Evolutionary conservation across 768 basidiomycete species (phyloP).

Genomic region (Wakefieldia striispora): DNA sequence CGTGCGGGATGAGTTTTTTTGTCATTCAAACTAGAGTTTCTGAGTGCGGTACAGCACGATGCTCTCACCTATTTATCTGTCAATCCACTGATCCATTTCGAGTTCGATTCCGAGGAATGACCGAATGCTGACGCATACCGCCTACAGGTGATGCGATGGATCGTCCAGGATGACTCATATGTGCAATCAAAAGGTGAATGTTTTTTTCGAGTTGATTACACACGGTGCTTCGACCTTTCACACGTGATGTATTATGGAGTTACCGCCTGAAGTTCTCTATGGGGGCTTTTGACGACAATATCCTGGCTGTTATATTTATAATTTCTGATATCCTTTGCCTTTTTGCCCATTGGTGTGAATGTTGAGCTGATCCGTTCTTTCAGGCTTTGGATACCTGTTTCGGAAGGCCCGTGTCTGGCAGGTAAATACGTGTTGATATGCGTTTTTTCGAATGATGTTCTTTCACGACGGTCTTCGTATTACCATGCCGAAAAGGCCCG

Average conservation of each 20-base stretch:
- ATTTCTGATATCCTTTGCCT: slow-evolving; percentile 45
- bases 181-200: slow-evolving; percentile 5
- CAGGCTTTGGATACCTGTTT: neutral
- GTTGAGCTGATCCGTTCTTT: neutral
- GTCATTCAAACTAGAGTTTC: slow-evolving; percentile 91
- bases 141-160: neutral
- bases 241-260: slow-evolving; percentile 54
- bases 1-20: slow-evolving; percentile 51
- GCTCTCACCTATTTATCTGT: slow-evolving; percentile 59
- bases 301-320: slow-evolving; percentile 74
- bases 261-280: slow-evolving; percentile 71
- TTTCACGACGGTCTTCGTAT: slow-evolving; percentile 92
- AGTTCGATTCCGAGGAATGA: neutral
- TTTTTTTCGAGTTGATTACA: neutral
- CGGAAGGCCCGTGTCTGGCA: neutral
- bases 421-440: slow-evolving; percentile 8
- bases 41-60: slow-evolving; percentile 69
- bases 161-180: neutral
- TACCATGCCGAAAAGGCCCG: slow-evolving; percentile 85
- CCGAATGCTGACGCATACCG: slow-evolving; percentile 1
- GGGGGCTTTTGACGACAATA: slow-evolving; percentile 58
- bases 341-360: neutral
- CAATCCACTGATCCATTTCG: slow-evolving; percentile 56
- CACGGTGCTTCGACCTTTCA: neutral
- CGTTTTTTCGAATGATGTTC: slow-evolving; percentile 13